phyloP scores from a whole-genome alignment of 768 basidiomycete species.

The Russula vinacea region DNA sequence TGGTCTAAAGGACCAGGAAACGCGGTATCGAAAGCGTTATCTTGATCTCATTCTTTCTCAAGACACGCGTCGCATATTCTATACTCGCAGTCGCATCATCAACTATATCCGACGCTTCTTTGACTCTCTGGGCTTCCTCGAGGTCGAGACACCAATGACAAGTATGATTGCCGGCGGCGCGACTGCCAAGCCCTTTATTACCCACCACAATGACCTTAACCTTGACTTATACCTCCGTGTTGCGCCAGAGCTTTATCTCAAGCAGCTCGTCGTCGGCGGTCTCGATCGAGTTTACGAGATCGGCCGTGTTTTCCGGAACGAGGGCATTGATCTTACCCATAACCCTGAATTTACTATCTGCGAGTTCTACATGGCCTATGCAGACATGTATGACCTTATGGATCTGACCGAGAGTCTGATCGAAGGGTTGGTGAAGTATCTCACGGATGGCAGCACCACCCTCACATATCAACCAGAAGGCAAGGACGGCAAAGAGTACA shows the following conservation, averaged over 20 bases:
- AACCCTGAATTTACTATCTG: slow-evolving; percentile 99
- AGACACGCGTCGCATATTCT: slow-evolving; percentile 83
- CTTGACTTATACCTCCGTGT: slow-evolving; percentile 96
- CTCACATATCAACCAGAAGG: slow-evolving; percentile 91
- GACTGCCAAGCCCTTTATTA: slow-evolving; percentile 97
- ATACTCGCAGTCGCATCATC: slow-evolving; percentile 84
- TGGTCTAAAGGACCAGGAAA: slow-evolving; percentile 96
- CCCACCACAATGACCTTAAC: slow-evolving; percentile 97
- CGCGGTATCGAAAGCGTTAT: slow-evolving; percentile 97
- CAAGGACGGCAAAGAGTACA: slow-evolving; percentile 72
- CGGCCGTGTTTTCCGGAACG: slow-evolving; percentile 96
- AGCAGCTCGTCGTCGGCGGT: slow-evolving; percentile 95
- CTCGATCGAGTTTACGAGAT: slow-evolving; percentile 98
- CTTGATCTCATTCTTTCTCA: slow-evolving; percentile 96
- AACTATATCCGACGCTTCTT: slow-evolving; percentile 92
- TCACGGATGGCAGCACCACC: slow-evolving; percentile 78
- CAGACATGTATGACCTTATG: slow-evolving; percentile 99
- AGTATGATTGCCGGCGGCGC: slow-evolving; percentile 95
- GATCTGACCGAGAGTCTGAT: slow-evolving; percentile 90
- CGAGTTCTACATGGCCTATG: slow-evolving; percentile 99
- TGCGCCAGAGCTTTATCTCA: slow-evolving; percentile 97
- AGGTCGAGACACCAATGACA: slow-evolving; percentile 99
- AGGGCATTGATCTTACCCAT: slow-evolving; percentile 97
- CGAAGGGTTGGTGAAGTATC: slow-evolving; percentile 83
- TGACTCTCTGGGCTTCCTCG: slow-evolving; percentile 90